Base-by-base conservation (phyloP, 129 eudicot species). In the Tanacetum coccineum region DNA sequence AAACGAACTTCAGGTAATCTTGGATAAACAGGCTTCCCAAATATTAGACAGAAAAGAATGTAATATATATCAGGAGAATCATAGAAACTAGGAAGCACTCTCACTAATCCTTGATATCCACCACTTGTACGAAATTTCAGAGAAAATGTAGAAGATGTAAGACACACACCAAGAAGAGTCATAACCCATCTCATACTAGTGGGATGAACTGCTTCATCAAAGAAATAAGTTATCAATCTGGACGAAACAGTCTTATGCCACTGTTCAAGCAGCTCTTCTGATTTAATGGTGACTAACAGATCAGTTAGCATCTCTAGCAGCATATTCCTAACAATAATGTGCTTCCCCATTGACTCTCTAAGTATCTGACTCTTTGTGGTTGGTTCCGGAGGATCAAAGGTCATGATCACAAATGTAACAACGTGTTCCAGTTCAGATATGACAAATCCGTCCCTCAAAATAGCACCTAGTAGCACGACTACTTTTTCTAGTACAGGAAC, bases 1-100 rank as follows among this genome's bases (percentile, higher is more conserved):
- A 94, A 77, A 26, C 99, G 93, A 44, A 94, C 99, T 83, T 94
- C 99, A 0, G 99, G 99, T 48, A 94, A 62, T 74, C 99, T 87
- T 50, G 99, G 99, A 72, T 89, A 94, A 30, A 94, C 97, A 36
- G 95, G 90, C 61, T 89, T 94, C 25, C 99, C 97, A 56, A 94
- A 94, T 57, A 94, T 84, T 67, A 94, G 74, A 79, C 97, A 89
- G 64, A 94, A 89, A 14, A 94, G 75, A 53, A 94, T 94, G 74
- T 94, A 94, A 66, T 94, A 94, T 73, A 94, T 94, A 74, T 94
- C 99, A 20, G 99, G 99, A 40, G 99, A 87, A 65, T 94, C 99
- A 15, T 94, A 89, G 72, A 94, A 94, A 81, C 97, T 87, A 7
- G 97, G 85, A 71, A 94, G 97, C 77, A 94, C 95, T 71, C 87